A percentile compares a stretch with the other conserved stretches of the same genome.
These are phyloP conservation scores for Sphenostylis stenocarpa DNA, from an alignment of 306 rosid species.

Conservation along the genomic window DNA sequence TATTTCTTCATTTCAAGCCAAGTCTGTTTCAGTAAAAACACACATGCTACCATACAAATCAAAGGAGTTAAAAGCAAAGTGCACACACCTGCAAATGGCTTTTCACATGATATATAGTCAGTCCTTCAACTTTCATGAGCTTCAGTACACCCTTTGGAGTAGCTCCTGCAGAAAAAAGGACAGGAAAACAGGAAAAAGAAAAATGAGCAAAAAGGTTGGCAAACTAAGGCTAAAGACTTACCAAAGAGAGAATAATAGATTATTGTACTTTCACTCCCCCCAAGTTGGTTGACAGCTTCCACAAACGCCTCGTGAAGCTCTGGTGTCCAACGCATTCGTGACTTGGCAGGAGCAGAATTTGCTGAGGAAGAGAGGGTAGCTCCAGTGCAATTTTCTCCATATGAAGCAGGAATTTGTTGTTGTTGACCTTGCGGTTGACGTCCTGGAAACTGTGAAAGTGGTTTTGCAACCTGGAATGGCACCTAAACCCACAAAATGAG, in stretches of 20 bases:
- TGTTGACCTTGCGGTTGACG: conserved; percentile 58
- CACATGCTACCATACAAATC: conserved; percentile 14
- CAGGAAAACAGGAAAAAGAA: neutral
- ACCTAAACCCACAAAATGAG: conserved; percentile 53
- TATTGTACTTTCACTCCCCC: conserved; percentile 80
- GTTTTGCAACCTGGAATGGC: conserved; percentile 57
- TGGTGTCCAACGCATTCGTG: conserved; percentile 97
- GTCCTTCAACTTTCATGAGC: conserved; percentile 83
- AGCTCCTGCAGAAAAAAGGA: conserved; percentile 58
- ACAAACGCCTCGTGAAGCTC: conserved; percentile 91
- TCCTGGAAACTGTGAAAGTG: conserved; percentile 45
- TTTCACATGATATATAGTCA: conserved; percentile 94
- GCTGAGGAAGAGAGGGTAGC: conserved; percentile 49
- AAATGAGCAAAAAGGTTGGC: conserved; percentile 10
- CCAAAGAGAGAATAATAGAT: conserved; percentile 26
- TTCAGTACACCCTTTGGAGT: conserved; percentile 91
- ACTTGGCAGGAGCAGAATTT: conserved; percentile 59
- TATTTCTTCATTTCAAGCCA: conserved; percentile 71
- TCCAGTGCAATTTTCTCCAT: conserved; percentile 51
- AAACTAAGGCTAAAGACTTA: conserved; percentile 2
- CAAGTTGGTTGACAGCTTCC: conserved; percentile 88
- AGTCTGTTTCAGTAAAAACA: conserved; percentile 27
- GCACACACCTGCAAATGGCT: conserved; percentile 84
- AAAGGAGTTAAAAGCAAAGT: conserved; percentile 16
- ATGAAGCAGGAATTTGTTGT: conserved; percentile 52